A percentile compares a stretch with the other conserved stretches of the same genome.
Evolutionary conservation across 202 grass and related monocot genomes (phyloP).

Genomic region (Setaria italica): DNA sequence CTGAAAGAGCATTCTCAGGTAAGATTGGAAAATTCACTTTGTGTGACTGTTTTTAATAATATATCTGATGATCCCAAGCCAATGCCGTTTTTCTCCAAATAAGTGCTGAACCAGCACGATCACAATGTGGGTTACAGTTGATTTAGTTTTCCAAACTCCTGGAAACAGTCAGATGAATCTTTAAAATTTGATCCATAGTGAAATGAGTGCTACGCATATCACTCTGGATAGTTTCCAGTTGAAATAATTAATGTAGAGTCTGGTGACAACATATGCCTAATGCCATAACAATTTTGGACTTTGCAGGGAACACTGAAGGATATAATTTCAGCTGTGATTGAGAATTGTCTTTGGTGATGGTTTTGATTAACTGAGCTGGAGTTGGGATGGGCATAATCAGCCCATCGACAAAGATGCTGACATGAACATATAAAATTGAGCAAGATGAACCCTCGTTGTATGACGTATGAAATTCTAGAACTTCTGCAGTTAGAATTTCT

Average conservation of each 20-base stretch:
- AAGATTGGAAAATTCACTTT: conserved; percentile 31
- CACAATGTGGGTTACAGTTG: conserved; percentile 4
- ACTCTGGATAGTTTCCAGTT: not conserved
- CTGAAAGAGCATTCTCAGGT: conserved; percentile 95
- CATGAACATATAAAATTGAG: not conserved
- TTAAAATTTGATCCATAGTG: not conserved
- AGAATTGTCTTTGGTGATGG: conserved; percentile 76
- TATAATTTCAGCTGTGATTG: conserved; percentile 60
- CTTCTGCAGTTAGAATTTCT: not conserved
- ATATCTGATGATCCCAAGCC: not conserved
- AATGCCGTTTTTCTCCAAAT: not conserved
- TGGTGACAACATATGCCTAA: not conserved
- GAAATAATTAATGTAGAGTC: not conserved
- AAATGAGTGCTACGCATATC: not conserved
- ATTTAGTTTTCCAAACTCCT: not conserved
- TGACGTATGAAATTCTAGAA: conserved; percentile 7
- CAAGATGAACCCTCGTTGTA: not conserved
- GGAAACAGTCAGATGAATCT: not conserved
- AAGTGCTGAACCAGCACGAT: not conserved
- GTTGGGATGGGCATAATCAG: not conserved
- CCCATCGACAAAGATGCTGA: conserved; percentile 12
- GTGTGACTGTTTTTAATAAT: not conserved
- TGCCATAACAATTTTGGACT: conserved; percentile 36
- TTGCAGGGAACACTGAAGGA: conserved; percentile 82
- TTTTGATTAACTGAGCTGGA: conserved; percentile 13